These are phyloP conservation scores for Hemileccinum rubropunctum DNA, from an alignment of 768 basidiomycete species.

Conservation along the genomic window DNA sequence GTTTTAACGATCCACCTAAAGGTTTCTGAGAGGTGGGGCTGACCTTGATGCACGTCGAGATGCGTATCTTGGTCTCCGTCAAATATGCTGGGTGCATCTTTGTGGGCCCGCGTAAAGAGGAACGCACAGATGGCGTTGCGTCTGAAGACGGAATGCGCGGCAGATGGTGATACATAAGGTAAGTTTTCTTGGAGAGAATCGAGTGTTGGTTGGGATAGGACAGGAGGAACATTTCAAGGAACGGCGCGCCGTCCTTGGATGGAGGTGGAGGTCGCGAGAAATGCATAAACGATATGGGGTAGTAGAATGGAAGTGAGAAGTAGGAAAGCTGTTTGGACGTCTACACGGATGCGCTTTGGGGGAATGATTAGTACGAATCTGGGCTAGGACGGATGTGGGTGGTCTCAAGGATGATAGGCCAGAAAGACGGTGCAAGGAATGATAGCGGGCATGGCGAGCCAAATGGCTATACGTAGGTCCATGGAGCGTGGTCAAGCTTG, in stretches of 20 bases:
- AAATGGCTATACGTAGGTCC: constrained; percentile 36
- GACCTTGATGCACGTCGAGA: constrained; percentile 24
- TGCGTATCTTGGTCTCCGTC: constrained; percentile 32
- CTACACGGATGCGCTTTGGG: constrained; percentile 7
- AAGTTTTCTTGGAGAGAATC: constrained; percentile 37
- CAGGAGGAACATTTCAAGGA: constrained; percentile 40
- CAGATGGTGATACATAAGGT: constrained; percentile 31
- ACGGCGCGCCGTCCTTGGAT: constrained; percentile 22
- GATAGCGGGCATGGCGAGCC: constrained; percentile 23
- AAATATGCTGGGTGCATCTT: constrained; percentile 22
- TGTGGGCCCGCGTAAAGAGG: constrained; percentile 28
- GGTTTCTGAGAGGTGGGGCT: constrained; percentile 42
- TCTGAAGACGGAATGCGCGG: constrained; percentile 38
- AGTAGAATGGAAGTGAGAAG: constrained; percentile 16
- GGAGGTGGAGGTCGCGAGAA: constrained; percentile 12
- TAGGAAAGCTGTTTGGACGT: constrained; percentile 19
- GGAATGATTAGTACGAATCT: constrained; percentile 1
- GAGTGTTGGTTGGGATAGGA: constrained; percentile 31
- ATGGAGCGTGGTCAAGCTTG: constrained; percentile 36
- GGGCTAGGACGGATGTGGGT: background rate
- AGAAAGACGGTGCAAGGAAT: constrained; percentile 6
- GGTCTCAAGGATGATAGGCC: background rate
- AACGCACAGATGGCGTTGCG: constrained; percentile 29
- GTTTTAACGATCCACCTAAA: constrained; percentile 34
- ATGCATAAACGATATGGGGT: background rate